Evolutionary conservation across 495 filamentous ascomycete species (phyloP).

Genomic region (Aspergillus taichungensis): DNA sequence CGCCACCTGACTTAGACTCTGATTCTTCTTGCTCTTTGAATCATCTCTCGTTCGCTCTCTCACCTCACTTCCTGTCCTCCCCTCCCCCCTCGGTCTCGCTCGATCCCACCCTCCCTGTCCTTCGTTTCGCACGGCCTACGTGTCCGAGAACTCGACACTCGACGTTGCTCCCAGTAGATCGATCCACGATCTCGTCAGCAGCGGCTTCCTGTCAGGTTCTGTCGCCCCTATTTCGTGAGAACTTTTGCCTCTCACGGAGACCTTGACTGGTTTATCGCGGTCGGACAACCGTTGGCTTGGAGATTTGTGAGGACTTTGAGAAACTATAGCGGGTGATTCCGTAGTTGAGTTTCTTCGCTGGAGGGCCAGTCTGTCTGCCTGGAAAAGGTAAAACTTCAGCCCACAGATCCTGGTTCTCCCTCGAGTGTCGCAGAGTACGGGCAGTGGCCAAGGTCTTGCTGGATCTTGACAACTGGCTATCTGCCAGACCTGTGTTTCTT

Average conservation of each 20-base stretch:
- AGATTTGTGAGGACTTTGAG: constrained; percentile 21
- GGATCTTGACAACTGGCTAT: constrained; percentile 6
- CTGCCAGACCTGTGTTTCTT: constrained; percentile 1
- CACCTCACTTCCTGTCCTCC: constrained; percentile 1
- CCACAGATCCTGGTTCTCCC: constrained; percentile 6
- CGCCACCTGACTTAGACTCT: not conserved
- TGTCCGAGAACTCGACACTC: constrained; percentile 20
- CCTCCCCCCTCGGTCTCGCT: constrained; percentile 13
- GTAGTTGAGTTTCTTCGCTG: not conserved
- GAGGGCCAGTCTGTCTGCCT: constrained; percentile 7
- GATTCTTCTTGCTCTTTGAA: not conserved
- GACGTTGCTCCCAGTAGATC: constrained; percentile 16
- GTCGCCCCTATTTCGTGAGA: constrained; percentile 36
- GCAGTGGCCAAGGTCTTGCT: too few relatives aligned
- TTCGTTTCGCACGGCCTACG: constrained; percentile 22
- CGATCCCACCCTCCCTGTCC: constrained; percentile 10
- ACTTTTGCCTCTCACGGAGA: constrained; percentile 30
- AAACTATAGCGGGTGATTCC: constrained; percentile 4
- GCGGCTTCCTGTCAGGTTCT: constrained; percentile 24
- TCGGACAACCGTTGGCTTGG: constrained; percentile 29
- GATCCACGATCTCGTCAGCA: constrained; percentile 15
- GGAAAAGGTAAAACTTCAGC: constrained; percentile 32
- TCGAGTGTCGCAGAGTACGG: constrained; percentile 5
- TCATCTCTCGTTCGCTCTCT: not conserved
- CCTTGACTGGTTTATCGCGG: constrained; percentile 43